Percentiles rank a stretch among this genome's conserved stretches.
phyloP scores from a whole-genome alignment of 768 basidiomycete species.

The Leccinum subgranulosum region DNA sequence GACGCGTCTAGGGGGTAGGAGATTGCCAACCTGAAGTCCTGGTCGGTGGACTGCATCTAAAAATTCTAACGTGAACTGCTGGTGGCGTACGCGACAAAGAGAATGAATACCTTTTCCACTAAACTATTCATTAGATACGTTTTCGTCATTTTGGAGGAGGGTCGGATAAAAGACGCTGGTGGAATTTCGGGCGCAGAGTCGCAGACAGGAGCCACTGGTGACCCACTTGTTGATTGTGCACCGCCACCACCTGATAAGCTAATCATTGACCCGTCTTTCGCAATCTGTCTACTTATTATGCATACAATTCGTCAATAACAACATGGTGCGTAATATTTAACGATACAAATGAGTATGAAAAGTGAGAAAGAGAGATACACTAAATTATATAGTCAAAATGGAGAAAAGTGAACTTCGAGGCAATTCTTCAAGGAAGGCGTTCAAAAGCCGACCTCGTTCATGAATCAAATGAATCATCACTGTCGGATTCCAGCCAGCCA shows the following conservation, averaged over 20 bases:
- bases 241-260: constrained; percentile 12
- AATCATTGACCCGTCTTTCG: too few species aligned
- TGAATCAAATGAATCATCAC: background rate
- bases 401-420: background rate
- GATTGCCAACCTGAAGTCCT: constrained; percentile 73
- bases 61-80: constrained; percentile 8
- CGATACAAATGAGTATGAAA: constrained; percentile 1
- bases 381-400: background rate
- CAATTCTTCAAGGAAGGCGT: too few species aligned
- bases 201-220: constrained; percentile 23
- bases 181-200: constrained; percentile 1
- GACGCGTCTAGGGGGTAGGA: constrained; percentile 11
- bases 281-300: background rate
- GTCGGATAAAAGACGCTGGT: background rate
- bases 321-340: background rate
- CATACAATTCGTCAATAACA: background rate
- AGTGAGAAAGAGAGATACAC: background rate
- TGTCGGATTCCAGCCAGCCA: constrained; percentile 39
- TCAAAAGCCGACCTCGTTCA: background rate
- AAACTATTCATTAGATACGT: constrained; percentile 82
- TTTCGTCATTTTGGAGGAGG: constrained; percentile 64
- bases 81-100: background rate
- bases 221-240: background rate
- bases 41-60: constrained; percentile 88
- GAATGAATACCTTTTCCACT: constrained; percentile 63